Conservation (phyloP, 805 yeast species). For the Cyberlindnera mississippiensis region DNA sequence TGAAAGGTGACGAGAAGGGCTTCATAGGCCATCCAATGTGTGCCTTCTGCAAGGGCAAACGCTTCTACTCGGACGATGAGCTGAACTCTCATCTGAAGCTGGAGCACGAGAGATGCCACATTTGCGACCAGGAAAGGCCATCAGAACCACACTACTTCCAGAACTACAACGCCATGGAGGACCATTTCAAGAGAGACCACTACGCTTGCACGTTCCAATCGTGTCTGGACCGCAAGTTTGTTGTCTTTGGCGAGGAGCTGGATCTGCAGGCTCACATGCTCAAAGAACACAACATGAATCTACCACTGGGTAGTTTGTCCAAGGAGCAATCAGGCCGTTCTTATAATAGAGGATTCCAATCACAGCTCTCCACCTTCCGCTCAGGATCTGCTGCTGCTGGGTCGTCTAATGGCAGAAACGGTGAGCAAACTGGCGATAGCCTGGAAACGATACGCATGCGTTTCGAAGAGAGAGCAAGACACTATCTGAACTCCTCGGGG, state of each 20-base stretch:
- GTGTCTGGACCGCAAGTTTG: constrained; percentile 87
- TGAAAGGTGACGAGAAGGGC: constrained; percentile 70
- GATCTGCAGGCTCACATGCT: constrained; percentile 87
- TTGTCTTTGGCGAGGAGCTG: constrained; percentile 82
- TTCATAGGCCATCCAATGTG: constrained; percentile 90
- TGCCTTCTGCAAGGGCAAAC: constrained; percentile 64
- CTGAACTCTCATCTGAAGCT: constrained; percentile 76
- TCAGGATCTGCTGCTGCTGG: constrained; percentile 8
- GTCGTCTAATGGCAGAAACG: constrained; percentile 9
- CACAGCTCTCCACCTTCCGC: constrained; percentile 61
- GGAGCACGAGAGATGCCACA: constrained; percentile 81
- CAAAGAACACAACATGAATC: constrained; percentile 66
- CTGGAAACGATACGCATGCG: constrained; percentile 48
- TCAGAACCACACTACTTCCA: constrained; percentile 68
- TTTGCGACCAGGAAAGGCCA: constrained; percentile 71
- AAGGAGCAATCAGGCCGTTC: too few species aligned
- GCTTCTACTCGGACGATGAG: constrained; percentile 89
- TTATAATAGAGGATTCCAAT: constrained; percentile 43
- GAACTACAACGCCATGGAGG: constrained; percentile 68
- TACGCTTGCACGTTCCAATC: constrained; percentile 69
- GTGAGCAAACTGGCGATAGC: constrained; percentile 35
- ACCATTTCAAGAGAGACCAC: constrained; percentile 73
- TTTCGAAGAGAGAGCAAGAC: constrained; percentile 81
- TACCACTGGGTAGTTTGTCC: too few species aligned
- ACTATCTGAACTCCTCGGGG: constrained; percentile 57